Percentiles rank a stretch among this genome's conserved stretches.
Conservation (phyloP, 2,329 filamentous ascomycete species). For the Calonectria pauciramosa region DNA sequence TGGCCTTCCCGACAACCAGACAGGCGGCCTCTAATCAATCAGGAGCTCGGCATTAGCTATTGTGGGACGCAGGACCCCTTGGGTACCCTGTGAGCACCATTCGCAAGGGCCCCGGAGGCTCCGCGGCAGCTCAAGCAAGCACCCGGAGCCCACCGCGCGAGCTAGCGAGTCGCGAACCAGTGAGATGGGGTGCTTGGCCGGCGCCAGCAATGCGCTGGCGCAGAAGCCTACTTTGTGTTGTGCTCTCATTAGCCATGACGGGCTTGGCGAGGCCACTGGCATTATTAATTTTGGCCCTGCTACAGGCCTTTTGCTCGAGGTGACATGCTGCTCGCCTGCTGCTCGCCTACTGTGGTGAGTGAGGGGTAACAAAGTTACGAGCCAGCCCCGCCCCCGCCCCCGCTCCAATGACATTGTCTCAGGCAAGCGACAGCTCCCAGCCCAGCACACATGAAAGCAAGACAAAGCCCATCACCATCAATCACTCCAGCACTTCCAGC, state of each 20-base stretch:
- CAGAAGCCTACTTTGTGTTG: background rate
- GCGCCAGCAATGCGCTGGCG: slow-evolving; percentile 18
- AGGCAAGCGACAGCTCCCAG: background rate
- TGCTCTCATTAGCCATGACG: background rate
- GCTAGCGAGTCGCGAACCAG: slow-evolving; percentile 20
- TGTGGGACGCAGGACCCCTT: slow-evolving; percentile 18
- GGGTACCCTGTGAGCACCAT: background rate
- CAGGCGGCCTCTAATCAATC: slow-evolving; percentile 20
- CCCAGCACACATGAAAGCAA: background rate
- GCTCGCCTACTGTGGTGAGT: background rate
- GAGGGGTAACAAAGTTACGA: background rate
- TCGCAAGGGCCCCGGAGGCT: background rate
- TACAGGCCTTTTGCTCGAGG: background rate
- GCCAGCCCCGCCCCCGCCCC: slow-evolving; percentile 1
- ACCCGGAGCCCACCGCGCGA: slow-evolving; percentile 16
- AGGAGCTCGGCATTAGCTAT: slow-evolving; percentile 20
- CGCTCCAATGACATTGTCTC: background rate
- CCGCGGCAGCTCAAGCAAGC: slow-evolving; percentile 16
- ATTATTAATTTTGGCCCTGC: slow-evolving; percentile 2
- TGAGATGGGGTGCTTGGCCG: background rate
- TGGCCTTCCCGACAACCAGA: background rate
- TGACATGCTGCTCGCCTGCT: background rate
- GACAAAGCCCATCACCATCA: background rate
- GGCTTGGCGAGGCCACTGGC: background rate
- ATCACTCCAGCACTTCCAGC: slow-evolving; percentile 40